These are phyloP conservation scores for Zea luxurians DNA, from an alignment of 176 grass and related monocot genomes.

Conservation along the genomic window DNA sequence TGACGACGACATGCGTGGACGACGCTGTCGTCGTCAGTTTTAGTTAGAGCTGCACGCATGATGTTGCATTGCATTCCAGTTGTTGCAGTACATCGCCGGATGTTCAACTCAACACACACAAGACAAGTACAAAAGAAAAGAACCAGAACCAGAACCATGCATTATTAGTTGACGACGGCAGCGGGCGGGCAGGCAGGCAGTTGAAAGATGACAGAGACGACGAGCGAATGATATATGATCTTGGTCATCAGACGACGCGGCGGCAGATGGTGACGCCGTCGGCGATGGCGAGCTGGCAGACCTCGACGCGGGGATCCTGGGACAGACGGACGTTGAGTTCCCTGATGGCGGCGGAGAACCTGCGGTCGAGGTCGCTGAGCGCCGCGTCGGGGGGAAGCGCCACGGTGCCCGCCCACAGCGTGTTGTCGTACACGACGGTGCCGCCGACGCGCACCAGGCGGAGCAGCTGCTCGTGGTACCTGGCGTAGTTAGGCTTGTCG, in stretches of 20 bases:
- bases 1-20: too few relatives aligned
- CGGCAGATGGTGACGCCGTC: slow-evolving; percentile 78
- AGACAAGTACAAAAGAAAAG: too few relatives aligned
- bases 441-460: slow-evolving; percentile 57
- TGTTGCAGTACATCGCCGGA: too few relatives aligned
- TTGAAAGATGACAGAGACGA: too few relatives aligned
- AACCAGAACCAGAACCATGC: too few relatives aligned
- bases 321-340: slow-evolving; percentile 47
- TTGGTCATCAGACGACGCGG: slow-evolving; percentile 41
- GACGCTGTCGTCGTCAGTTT: too few relatives aligned
- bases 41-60: too few relatives aligned
- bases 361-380: neutral
- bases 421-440: slow-evolving; percentile 67
- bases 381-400: slow-evolving; percentile 40
- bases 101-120: too few relatives aligned
- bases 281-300: slow-evolving; percentile 63
- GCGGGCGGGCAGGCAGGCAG: too few relatives aligned
- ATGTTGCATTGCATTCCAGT: too few relatives aligned
- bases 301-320: slow-evolving; percentile 44
- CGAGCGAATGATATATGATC: too few relatives aligned
- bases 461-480: slow-evolving; percentile 57
- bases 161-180: too few relatives aligned
- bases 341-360: neutral
- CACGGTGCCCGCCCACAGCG: slow-evolving; percentile 63
- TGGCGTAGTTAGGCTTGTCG: slow-evolving; percentile 59